Evolutionary conservation across 768 basidiomycete genomes (phyloP).

Genomic region (Lactifluus rugatus): DNA sequence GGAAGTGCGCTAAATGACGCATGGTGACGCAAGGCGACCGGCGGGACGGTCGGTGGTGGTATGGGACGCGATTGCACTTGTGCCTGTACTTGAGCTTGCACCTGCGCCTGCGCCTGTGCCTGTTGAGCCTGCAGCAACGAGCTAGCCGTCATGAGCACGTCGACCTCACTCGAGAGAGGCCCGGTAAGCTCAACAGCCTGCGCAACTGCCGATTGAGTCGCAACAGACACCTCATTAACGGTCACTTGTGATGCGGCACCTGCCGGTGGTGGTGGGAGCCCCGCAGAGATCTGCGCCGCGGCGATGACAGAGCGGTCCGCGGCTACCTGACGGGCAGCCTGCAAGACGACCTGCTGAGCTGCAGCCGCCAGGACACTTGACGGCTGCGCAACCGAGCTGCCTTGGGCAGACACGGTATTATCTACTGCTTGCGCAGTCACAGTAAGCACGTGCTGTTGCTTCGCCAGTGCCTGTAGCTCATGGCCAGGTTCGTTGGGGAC

Average conservation of each 20-base stretch:
- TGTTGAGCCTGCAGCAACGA: conserved; percentile 40
- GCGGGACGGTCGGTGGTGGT: conserved; percentile 23
- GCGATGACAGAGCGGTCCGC: conserved; percentile 39
- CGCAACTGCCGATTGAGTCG: conserved; percentile 70
- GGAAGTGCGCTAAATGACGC: conserved; percentile 23
- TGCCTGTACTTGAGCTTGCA: conserved; percentile 16
- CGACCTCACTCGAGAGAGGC: conserved; percentile 64
- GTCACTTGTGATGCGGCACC: conserved; percentile 36
- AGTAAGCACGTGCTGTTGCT: conserved; percentile 72
- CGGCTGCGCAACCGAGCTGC: conserved; percentile 36
- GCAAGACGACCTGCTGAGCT: conserved; percentile 72
- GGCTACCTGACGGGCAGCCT: conserved; percentile 56
- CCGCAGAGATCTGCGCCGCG: conserved; percentile 34
- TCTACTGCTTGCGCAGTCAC: conserved; percentile 68
- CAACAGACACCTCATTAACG: conserved; percentile 47
- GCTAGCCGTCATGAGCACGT: conserved; percentile 66
- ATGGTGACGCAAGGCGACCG: conserved; percentile 29
- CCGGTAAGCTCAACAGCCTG: conserved; percentile 73
- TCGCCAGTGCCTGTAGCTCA: conserved; percentile 59
- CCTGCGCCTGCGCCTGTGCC: conserved; percentile 24
- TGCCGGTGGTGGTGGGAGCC: conserved; percentile 27
- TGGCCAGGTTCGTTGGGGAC: conserved; percentile 35
- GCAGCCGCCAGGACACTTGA: conserved; percentile 57
- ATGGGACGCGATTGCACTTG: conserved; percentile 1
- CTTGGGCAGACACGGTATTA: conserved; percentile 44